Conservation (phyloP, 2,329 filamentous ascomycete species). For the Nothophoma quercina region DNA sequence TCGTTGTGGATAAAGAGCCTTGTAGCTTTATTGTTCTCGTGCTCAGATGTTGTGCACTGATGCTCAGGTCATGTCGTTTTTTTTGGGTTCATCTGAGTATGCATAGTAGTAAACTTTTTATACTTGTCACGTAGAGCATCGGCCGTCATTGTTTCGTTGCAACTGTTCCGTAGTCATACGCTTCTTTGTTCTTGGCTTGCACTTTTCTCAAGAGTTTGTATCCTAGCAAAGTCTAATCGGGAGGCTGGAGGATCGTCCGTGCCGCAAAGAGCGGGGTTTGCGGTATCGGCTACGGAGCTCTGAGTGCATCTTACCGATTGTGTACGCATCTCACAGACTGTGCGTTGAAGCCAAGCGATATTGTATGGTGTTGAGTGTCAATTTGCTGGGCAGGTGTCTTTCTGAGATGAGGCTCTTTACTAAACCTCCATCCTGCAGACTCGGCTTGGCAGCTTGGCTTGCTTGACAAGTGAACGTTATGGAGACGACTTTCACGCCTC, state of each 20-base stretch:
- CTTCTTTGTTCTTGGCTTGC: too few species aligned
- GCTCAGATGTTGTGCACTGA: too few species aligned
- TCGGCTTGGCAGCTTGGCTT: conserved; percentile 3
- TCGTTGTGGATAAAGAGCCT: background rate
- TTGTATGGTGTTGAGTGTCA: conserved; percentile 4
- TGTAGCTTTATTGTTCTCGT: too few species aligned
- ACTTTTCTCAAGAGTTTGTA: background rate
- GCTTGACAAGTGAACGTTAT: conserved; percentile 9
- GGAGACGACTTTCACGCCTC: conserved; percentile 11
- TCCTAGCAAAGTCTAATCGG: background rate
- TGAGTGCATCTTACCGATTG: background rate
- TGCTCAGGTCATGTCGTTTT: too few species aligned
- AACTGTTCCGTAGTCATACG: background rate
- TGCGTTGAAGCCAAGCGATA: background rate
- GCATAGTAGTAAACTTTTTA: too few species aligned
- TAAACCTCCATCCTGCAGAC: background rate
- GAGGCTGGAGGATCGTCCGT: background rate
- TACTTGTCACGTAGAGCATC: too few species aligned
- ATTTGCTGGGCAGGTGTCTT: background rate
- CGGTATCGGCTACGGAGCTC: background rate
- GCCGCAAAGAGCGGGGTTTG: background rate
- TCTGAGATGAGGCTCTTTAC: conserved; percentile 7
- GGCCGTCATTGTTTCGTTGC: too few species aligned
- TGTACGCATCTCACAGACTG: background rate
- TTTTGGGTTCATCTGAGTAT: too few species aligned